Evolutionary conservation across 2,329 filamentous ascomycete species (phyloP), one percentile per base, ranked within the genome.

Genomic region (Achaetomium macrosporum): DNA sequence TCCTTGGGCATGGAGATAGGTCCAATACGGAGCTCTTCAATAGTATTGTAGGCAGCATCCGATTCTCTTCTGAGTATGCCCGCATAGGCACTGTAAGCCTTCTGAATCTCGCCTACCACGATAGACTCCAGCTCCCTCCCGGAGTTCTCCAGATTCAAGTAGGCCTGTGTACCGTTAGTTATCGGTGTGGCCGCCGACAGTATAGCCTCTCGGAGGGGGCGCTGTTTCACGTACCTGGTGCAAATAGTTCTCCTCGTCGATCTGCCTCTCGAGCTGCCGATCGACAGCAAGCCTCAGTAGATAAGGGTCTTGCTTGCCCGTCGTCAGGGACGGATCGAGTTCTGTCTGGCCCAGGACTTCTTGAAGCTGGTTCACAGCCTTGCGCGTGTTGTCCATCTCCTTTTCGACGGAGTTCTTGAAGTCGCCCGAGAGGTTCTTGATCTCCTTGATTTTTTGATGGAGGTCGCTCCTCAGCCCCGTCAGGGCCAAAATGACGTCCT

Each of bases 401-500:
- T 92, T 96, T 25, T 96, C 90, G 10, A 99, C 90, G 0, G 86
- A 88, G 67, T 96, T 99, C 72, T 96, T 96, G 73, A 99, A 99
- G 69, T 99, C 93, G 15, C 90, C 88, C 6, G 90, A 88, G 15
- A 99, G 75, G 60, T 84, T 86, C 73, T 95, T 96, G 73, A 99
- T 99, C 71, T 99, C 93, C 71, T 97, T 99, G 69, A 95, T 95
- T 74, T 99, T 99, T 68, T 95, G 90, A 57, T 87, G 87, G 16
- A 99, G 76, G 68, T 99, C 93, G 64, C 84, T 91, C 53, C 93
- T 78, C 50, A 99, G 74, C 1, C 90, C 90, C 2, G 85, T 90
- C 51, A 99, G 76, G 48, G 92, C 90, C 47, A 88, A 76, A 58
- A 97, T 90, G 43, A 99, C 90, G 65, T 97, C 92, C 57, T 85